phyloP scores from a whole-genome alignment of 495 filamentous ascomycete genomes.

The Aspergillus taichungensis region DNA sequence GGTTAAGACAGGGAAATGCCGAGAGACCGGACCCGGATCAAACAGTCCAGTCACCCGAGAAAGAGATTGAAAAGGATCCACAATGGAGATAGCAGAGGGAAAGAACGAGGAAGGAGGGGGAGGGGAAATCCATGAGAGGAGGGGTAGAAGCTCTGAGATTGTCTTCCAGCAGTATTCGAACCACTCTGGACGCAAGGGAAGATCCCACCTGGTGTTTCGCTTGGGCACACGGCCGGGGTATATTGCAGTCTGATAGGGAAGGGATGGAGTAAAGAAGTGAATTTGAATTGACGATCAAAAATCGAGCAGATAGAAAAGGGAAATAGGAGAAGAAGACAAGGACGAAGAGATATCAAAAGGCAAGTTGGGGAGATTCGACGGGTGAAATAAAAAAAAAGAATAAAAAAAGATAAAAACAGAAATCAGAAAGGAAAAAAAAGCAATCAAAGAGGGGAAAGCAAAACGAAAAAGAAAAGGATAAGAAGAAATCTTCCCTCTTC shows the following conservation, averaged over 20 bases:
- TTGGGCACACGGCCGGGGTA: too few species aligned
- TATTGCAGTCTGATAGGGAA: neutral
- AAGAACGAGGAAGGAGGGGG: neutral
- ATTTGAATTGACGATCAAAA: too few species aligned
- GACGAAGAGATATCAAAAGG: slow-evolving; percentile 8
- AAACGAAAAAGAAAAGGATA: neutral
- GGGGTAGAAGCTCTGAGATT: too few species aligned
- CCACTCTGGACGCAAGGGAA: neutral
- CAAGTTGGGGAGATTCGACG: neutral
- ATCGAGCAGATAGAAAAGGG: neutral
- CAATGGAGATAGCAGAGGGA: neutral
- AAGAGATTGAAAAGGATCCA: neutral
- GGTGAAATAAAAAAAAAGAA: neutral
- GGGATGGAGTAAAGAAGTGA: neutral
- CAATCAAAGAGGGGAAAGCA: slow-evolving; percentile 1
- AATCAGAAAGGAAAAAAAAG: neutral
- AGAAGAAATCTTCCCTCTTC: slow-evolving; percentile 1
- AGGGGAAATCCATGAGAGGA: neutral
- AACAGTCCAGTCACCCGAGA: neutral
- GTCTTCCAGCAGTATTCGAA: neutral
- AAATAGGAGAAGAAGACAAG: neutral
- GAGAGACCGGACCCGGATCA: too few species aligned
- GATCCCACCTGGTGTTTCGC: too few species aligned
- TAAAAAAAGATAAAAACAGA: slow-evolving; percentile 1
- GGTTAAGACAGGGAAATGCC: too few species aligned